Evolutionary conservation across 1,284 basidiomycete species (phyloP), one percentile per base, ranked within the genome.

Genomic region (Cryptococcus floricola): DNA sequence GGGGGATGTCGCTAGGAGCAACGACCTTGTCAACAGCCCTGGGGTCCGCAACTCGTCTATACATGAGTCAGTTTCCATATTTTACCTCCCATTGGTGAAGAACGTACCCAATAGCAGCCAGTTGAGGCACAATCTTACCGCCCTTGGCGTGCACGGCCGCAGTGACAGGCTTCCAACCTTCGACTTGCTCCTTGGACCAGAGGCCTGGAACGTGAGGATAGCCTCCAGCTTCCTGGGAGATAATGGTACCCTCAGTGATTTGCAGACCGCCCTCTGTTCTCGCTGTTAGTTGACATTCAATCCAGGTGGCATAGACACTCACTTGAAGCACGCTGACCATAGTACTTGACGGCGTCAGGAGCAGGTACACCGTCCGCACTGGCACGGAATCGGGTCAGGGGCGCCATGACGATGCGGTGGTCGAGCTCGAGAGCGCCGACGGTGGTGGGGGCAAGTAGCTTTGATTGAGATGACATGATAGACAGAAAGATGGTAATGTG

Each of bases 41-140:
- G 16, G 53, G 48, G 18, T 34, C n/a, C 10, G 48, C 53, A 5
- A 50, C 25, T 25, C 53, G 53, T 8, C 53, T 54, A 12, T 12
- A 41, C 16, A 9, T 2, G 27, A 23, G 12, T 14, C 39, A 50
- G 19, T 16, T 19, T 19, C 19, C 19, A 19, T 19, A 9, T 10
- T 9, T 3, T n/a, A 27, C 2, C 9, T 6, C 6, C 7, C 16
- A 4, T n/a, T 7, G 5, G 31, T 7, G 48, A 50, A 9, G 48
- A 25, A 6, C 48, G 23, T 42, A 52, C 46, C 82, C 82, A 2
- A 80, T 64, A 1, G 80, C 79, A 80, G 79, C 81, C 0, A 82
- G 65, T 59, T 84, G 82, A 3, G 75, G 42, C 64, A 72, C 81
- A 53, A 83, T 79, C 66, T 66, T 76, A 0, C 76, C 78, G 6